Base-by-base conservation (phyloP, 768 basidiomycete genomes). In the Jaapia argillacea region DNA sequence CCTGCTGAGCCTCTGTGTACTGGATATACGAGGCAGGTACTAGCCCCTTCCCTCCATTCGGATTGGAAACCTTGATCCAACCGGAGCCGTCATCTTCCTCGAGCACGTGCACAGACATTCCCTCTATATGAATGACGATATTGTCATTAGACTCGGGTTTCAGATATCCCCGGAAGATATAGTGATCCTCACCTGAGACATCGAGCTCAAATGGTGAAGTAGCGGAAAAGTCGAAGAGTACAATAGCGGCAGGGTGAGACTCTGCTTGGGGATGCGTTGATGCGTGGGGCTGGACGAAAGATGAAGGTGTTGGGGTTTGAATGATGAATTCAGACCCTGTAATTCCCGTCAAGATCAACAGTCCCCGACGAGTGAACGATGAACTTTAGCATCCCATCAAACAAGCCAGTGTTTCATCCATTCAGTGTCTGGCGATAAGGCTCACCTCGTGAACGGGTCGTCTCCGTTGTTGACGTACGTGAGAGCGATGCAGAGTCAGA, bases 71-170 rank as follows among this genome's bases (percentile, higher is more conserved):
- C 57, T 90, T 90, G 7, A 84, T 74, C 88, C 87, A 90, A 2
- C 87, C 87, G 13, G 85, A 86, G 7, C 85, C 86, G 51, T 89
- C 88, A 47, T 91, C 86, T 47, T 79, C 74, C 56, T 91, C 87
- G 16, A 86, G 55, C 28, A 92, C 68, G 45, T 70, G 69, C 13
- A 93, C 80, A 3, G 56, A 58, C 28, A 64, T 58, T 22, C 82
- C 85, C 63, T 85, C 86, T 82, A 57, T 25, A 36, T 21, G 27
- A 18, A 35, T 44, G 24, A 42, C 10, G 25, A 24, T 4, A 14
- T 37, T 26, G 20, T 41, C 5, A 38, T 4, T 14, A 18, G 16
- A 18, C 4, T 26, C 35, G 25, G 26, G 45, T 25, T 31, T 24
- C 24, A 35, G 21, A 40, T n/a, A n/a, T 24, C 16, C 33, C 40